Conservation (phyloP, 306 rosid species). For the Leucaena leucocephala region DNA sequence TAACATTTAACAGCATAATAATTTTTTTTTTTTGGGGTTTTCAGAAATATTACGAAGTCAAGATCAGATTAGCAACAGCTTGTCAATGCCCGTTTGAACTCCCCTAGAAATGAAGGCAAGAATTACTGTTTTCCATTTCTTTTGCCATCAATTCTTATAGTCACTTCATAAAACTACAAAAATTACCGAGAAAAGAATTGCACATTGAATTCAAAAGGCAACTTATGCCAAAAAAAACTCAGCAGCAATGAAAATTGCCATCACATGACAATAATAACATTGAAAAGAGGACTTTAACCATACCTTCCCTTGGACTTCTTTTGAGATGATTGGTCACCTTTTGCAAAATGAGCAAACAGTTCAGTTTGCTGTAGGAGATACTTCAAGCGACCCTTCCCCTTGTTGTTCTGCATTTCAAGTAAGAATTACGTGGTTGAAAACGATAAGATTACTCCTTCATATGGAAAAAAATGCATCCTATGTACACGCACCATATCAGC, state of each 20-base stretch:
- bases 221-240: not conserved
- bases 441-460: not conserved
- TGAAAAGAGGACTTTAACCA: not conserved
- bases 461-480: not conserved
- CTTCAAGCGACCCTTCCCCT: conserved; percentile 88
- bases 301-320: conserved; percentile 88
- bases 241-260: not conserved
- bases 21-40: not conserved
- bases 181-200: not conserved
- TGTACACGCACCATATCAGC: conserved; percentile 79
- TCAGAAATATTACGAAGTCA: not conserved
- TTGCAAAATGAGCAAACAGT: conserved; percentile 95
- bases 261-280: not conserved
- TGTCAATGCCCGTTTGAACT: not conserved
- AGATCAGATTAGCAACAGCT: conserved; percentile 7
- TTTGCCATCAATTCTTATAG: not conserved
- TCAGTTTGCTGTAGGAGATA: conserved; percentile 96
- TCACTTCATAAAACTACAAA: not conserved
- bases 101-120: not conserved
- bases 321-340: conserved; percentile 77
- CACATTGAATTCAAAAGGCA: conserved; percentile 1
- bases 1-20: conserved; percentile 25
- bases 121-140: not conserved
- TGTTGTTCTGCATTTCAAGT: conserved; percentile 59
- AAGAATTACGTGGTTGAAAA: not conserved